A percentile compares a stretch with the other conserved stretches of the same genome.
Evolutionary conservation across 2,329 filamentous ascomycete genomes (phyloP).

Genomic region (Cadophora sp.): DNA sequence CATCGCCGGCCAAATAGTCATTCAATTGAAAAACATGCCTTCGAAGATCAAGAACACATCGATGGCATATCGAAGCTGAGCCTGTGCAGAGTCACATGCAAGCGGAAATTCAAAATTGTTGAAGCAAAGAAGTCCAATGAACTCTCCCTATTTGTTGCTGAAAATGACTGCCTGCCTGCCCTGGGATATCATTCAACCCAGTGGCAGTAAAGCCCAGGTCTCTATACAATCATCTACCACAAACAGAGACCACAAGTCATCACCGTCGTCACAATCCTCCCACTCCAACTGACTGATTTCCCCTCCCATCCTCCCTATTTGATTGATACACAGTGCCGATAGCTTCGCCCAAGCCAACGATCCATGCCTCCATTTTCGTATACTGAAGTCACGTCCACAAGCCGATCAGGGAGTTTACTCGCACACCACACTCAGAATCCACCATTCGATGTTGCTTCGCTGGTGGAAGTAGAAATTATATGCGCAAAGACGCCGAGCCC

Average conservation of each 20-base stretch:
- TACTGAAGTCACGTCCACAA: slow-evolving; percentile 31
- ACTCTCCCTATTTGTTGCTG: slow-evolving; percentile 41
- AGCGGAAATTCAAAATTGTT: not conserved
- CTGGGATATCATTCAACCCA: slow-evolving; percentile 21
- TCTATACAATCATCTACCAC: slow-evolving; percentile 38
- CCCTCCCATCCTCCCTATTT: slow-evolving; percentile 24
- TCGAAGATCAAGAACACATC: no score
- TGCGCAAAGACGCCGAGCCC: slow-evolving; percentile 43
- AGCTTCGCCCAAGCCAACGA: slow-evolving; percentile 23
- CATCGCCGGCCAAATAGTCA: no score
- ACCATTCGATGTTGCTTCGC: slow-evolving; percentile 28
- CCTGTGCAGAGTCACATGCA: not conserved
- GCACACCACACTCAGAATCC: slow-evolving; percentile 26
- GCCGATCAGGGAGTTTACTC: slow-evolving; percentile 11
- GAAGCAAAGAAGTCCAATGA: slow-evolving; percentile 31
- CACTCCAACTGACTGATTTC: slow-evolving; percentile 7
- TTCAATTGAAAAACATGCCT: no score
- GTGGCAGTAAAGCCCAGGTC: slow-evolving; percentile 30
- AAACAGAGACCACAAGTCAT: slow-evolving; percentile 33
- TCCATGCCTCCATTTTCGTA: slow-evolving; percentile 31
- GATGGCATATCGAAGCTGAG: not conserved
- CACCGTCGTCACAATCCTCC: slow-evolving; percentile 24
- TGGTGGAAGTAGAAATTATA: slow-evolving; percentile 40
- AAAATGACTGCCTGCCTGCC: slow-evolving; percentile 37
- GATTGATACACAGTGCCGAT: slow-evolving; percentile 40